A percentile compares a stretch with the other conserved stretches of the same genome.
phyloP scores from a whole-genome alignment of 73 alveolate species.

The Paramecium bursaria region DNA sequence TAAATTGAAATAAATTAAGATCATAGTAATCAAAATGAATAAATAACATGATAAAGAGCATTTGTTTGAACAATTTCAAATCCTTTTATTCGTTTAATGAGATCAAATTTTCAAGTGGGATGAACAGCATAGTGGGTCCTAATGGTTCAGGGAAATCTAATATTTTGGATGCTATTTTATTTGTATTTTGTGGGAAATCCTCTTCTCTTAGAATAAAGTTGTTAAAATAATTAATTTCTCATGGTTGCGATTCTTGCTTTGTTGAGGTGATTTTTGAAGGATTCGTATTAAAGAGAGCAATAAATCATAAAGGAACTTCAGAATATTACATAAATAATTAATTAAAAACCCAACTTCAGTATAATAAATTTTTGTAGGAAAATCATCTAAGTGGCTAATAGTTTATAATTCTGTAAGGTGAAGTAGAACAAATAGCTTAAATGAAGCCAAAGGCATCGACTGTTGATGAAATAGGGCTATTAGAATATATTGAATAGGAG shows the following conservation, averaged over 20 bases:
- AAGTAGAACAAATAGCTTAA: constrained; percentile 92
- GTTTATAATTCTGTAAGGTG: constrained; percentile 96
- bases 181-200: constrained; percentile 91
- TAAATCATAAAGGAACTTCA: constrained; percentile 70
- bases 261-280: constrained; percentile 77
- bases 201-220: constrained; percentile 78
- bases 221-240: constrained; percentile 77
- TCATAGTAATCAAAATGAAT: too few species aligned
- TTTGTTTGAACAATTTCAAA: too few species aligned
- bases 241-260: constrained; percentile 55
- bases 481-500: constrained; percentile 92
- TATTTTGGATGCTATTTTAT: constrained; percentile 83
- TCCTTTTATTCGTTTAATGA: too few species aligned
- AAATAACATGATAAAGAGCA: too few species aligned
- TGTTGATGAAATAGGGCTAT: constrained; percentile 87
- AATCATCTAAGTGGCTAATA: constrained; percentile 90
- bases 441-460: constrained; percentile 91
- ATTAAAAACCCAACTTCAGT: constrained; percentile 79
- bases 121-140: constrained; percentile 92
- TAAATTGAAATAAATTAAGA: too few species aligned
- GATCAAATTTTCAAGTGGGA: too few species aligned
- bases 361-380: constrained; percentile 78
- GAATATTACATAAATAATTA: constrained; percentile 80
- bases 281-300: constrained; percentile 83
- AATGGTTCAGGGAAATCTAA: constrained; percentile 93